Evolutionary conservation across 1,284 basidiomycete species (phyloP).

Genomic region (Leucoagaricus sp.): DNA sequence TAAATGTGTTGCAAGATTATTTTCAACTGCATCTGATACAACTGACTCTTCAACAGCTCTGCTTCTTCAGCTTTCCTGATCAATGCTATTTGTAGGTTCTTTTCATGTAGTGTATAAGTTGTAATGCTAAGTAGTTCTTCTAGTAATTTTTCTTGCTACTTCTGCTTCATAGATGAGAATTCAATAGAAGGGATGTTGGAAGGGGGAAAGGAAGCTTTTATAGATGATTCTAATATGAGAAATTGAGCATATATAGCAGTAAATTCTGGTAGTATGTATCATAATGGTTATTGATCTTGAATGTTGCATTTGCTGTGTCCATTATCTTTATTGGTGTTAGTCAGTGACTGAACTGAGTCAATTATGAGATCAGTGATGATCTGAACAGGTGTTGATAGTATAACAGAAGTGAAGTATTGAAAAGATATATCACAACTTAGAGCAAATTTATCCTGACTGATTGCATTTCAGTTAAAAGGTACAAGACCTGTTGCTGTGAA

Average conservation of each 20-base stretch:
- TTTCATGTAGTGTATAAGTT: background rate
- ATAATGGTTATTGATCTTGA: background rate
- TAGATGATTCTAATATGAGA: background rate
- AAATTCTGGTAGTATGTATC: background rate
- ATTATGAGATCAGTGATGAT: constrained; percentile 1
- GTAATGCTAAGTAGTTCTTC: background rate
- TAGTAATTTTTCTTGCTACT: no score
- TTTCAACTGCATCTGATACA: background rate
- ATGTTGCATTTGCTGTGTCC: background rate
- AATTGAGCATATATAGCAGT: background rate
- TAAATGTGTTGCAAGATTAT: constrained; percentile 6
- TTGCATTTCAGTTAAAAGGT: constrained; percentile 33
- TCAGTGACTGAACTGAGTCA: background rate
- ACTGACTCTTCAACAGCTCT: background rate
- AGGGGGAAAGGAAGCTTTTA: background rate
- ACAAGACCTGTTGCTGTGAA: constrained; percentile 37
- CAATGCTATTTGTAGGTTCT: background rate
- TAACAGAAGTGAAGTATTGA: constrained; percentile 14
- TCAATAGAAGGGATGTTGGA: background rate
- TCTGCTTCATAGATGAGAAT: background rate
- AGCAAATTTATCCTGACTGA: constrained; percentile 30
- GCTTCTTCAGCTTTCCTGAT: background rate
- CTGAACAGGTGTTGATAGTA: constrained; percentile 5
- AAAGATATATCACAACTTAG: constrained; percentile 24
- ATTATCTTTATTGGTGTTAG: background rate